phyloP scores from a whole-genome alignment of 805 yeast genomes.

The Hanseniaspora lindneri region DNA sequence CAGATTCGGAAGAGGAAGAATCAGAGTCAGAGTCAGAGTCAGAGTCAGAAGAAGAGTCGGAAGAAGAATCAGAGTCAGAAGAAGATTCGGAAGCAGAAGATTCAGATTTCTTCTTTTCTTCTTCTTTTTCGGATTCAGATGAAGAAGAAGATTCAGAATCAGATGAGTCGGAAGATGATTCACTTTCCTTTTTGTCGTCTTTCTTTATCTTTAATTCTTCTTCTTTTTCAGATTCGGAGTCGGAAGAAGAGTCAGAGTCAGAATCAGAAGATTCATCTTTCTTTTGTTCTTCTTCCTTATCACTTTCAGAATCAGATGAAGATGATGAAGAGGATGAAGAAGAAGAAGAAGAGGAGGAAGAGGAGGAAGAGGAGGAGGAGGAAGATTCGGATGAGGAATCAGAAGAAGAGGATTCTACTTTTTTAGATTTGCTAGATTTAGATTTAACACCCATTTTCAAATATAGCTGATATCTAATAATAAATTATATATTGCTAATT shows the following conservation, averaged over 20 bases:
- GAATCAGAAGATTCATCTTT: conserved; percentile 17
- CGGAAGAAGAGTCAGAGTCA: conserved; percentile 18
- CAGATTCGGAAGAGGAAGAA: conserved; percentile 26
- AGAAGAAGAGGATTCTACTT: conserved; percentile 29
- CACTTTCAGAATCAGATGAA: conserved; percentile 19
- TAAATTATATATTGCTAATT: neutral
- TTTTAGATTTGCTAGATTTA: conserved; percentile 23
- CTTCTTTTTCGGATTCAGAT: conserved; percentile 15
- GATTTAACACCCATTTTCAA: conserved; percentile 19
- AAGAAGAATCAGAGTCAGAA: conserved; percentile 19
- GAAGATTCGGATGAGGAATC: conserved; percentile 34
- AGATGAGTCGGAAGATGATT: conserved; percentile 22
- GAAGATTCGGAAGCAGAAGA: conserved; percentile 24
- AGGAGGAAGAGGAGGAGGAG: conserved; percentile 19
- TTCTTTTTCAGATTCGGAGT: conserved; percentile 11
- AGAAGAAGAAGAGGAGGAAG: conserved; percentile 21
- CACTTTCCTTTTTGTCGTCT: conserved; percentile 23
- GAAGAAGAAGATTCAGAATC: conserved; percentile 21
- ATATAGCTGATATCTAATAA: too few relatives aligned
- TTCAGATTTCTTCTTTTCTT: conserved; percentile 24
- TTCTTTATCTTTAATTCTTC: conserved; percentile 15
- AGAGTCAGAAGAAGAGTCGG: conserved; percentile 20
- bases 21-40: conserved; percentile 26
- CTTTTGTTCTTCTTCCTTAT: conserved; percentile 1
- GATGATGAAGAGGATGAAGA: conserved; percentile 16